Evolutionary conservation across 2,329 filamentous ascomycete species (phyloP), one percentile per base, ranked within the genome.

Genomic region (Curvularia spicifera): DNA sequence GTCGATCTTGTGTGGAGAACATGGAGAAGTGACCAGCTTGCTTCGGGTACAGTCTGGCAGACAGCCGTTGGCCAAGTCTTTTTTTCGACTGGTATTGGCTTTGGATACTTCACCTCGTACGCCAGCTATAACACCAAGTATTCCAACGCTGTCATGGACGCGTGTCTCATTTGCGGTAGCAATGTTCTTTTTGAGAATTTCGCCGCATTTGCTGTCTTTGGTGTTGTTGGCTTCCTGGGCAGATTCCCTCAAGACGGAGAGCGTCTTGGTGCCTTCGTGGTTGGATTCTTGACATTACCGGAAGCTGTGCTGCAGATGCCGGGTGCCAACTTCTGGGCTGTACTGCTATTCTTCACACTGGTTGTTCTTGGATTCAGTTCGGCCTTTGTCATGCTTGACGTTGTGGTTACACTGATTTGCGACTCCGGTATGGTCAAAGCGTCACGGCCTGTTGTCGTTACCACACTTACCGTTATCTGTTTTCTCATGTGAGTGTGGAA

Each of bases 41-140:
- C 78, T 5, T 78, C 77, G 0, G 83, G 83, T 0, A 78, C 77
- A 0, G 79, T 87, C 1, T 87, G 85, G 84, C 84, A 87, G 68
- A 84, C 82, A n/a, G 85, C 84, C 2, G 81, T 82, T 7, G 84
- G 84, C 1, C 85, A 87, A 59, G 84, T 86, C 45, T 86, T 87
- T 71, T 86, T 86, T 72, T 85, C 82, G 0, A 86, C 83, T 0
- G 84, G 84, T 3, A 82, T 86, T 28, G 84, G 83, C 0, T 86
- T 86, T 63, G 84, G 84, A 2, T 74, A 74, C 67, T 86, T 85
- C 59, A 86, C 83, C 0, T 82, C 80, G 0, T 87, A 86, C 61
- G 84, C 84, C 0, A 85, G 82, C 0, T 87, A 86, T 70, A 86
- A 86, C 56, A 70, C 75, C 64, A 83, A 78, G 61, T 80, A 85